phyloP scores from a whole-genome alignment of 257 asterid genomes.

The Fraxinus pennsylvanica region DNA sequence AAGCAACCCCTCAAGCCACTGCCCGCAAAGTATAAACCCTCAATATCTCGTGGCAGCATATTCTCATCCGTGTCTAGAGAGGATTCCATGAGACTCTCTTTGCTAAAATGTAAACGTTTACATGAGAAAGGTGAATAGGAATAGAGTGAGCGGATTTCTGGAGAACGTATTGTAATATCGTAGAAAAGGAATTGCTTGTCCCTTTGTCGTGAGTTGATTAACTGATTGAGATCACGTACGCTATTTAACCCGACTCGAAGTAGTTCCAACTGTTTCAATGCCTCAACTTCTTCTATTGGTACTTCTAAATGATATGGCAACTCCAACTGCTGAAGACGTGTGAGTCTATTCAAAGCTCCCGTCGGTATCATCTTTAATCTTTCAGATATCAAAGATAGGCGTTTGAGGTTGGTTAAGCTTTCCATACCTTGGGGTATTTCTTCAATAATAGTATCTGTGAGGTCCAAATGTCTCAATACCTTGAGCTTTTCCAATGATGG shows the following conservation, averaged over 20 bases:
- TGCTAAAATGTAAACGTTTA: not conserved
- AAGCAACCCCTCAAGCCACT: slow-evolving; percentile 14
- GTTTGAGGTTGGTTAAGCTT: slow-evolving; percentile 29
- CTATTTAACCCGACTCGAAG: slow-evolving; percentile 21
- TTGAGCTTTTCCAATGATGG: slow-evolving; percentile 26
- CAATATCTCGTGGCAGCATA: slow-evolving; percentile 20
- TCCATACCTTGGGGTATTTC: slow-evolving; percentile 14
- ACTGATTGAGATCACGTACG: slow-evolving; percentile 16
- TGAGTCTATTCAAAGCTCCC: slow-evolving; percentile 26
- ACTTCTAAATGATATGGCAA: slow-evolving; percentile 17
- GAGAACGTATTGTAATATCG: not conserved
- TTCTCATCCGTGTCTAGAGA: not conserved
- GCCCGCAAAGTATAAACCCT: not conserved
- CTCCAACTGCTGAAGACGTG: slow-evolving; percentile 25
- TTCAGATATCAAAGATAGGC: no score
- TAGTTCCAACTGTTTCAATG: slow-evolving; percentile 21
- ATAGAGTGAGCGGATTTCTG: no score
- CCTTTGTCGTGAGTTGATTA: slow-evolving; percentile 24
- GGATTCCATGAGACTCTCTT: not conserved
- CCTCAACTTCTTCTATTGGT: slow-evolving; percentile 26
- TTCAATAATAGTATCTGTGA: not conserved
- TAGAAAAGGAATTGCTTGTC: not conserved
- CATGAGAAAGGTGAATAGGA: no score
- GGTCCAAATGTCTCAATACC: slow-evolving; percentile 18
- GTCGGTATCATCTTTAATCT: slow-evolving; percentile 19